Evolutionary conservation across 192 early-diverging fungal species (phyloP), one percentile per base, ranked within the genome.

Genomic region (Bifiguratus adelaidae): DNA sequence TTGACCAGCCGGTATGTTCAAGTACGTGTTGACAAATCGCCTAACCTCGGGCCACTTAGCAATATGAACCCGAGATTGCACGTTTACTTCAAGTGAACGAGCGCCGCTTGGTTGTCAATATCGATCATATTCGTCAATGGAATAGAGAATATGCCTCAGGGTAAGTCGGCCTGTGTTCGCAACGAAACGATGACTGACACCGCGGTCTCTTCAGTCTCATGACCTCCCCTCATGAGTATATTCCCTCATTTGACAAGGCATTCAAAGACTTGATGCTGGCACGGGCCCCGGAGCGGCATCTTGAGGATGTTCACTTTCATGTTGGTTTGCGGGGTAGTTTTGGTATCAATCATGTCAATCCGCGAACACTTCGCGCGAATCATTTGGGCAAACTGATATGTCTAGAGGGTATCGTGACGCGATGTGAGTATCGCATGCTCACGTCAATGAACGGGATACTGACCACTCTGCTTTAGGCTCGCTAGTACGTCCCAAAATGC

Each of bases 351-450:
- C 80, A 89, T 41, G 62, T 95, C 50, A 88, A 82, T 41, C 95
- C 94, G 18, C 74, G 96, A 44, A 83, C 86, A 19, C 51, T 99
- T 34, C 79, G 75, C 28, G 82, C 96, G 2, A 63, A 57, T 37
- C 78, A 81, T 29, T 52, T 99, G 19, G 92, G 94, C 27, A 83
- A 81, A 61, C 73, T 94, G 41, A 78, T 99, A 26, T 92, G 89
- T 44, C 58, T 99, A 19, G 94, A 99, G 67, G 96, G 91, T 36
- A 99, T 99, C 51, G 95, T 99, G 19, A 97, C 95, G 9, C 82
- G 88, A 50, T 99, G 95, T 82, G 69, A 59, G 71, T 60, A 9
- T 19, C 13, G 11, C 6, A n/a, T 15, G 18, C 19, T 15, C 11
- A 21, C 19, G 24, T 6, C 15, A 3, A 24, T 19, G 19, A 0